Conservation (phyloP, 176 grass and related monocot species). For the Oryza officinalis region DNA sequence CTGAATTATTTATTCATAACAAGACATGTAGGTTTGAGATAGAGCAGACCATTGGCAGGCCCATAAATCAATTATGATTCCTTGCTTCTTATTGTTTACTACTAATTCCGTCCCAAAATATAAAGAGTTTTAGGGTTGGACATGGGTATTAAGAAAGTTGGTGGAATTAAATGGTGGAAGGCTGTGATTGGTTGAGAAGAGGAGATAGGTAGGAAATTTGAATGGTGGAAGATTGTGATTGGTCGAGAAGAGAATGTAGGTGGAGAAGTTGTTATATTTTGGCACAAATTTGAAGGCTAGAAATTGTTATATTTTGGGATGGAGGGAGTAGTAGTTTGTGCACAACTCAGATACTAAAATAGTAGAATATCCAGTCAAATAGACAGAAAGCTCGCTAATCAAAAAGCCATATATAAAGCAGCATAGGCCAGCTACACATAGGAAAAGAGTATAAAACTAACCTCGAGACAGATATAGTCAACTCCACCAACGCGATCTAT, state of each 20-base stretch:
- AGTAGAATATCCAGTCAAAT: constrained; percentile 6
- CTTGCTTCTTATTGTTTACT: no score
- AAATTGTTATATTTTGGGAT: no score
- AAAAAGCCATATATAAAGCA: constrained; percentile 29
- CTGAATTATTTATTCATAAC: not conserved
- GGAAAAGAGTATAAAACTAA: constrained; percentile 33
- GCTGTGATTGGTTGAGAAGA: no score
- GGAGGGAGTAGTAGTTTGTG: not conserved
- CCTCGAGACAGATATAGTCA: constrained; percentile 95
- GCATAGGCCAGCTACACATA: not conserved
- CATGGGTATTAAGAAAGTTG: no score
- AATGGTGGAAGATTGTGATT: no score
- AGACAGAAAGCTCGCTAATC: constrained; percentile 24
- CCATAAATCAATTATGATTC: not conserved
- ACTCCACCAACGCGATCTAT: constrained; percentile 91
- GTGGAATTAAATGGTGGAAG: no score
- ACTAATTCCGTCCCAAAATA: no score
- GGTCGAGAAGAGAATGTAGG: no score
- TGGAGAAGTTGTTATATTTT: no score
- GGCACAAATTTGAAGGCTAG: no score
- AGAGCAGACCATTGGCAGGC: not conserved
- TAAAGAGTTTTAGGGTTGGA: no score
- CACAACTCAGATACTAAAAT: not conserved
- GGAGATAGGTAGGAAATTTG: no score
- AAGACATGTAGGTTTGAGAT: not conserved